phyloP scores from a whole-genome alignment of 1,284 basidiomycete genomes.

The Athelia psychrophila region DNA sequence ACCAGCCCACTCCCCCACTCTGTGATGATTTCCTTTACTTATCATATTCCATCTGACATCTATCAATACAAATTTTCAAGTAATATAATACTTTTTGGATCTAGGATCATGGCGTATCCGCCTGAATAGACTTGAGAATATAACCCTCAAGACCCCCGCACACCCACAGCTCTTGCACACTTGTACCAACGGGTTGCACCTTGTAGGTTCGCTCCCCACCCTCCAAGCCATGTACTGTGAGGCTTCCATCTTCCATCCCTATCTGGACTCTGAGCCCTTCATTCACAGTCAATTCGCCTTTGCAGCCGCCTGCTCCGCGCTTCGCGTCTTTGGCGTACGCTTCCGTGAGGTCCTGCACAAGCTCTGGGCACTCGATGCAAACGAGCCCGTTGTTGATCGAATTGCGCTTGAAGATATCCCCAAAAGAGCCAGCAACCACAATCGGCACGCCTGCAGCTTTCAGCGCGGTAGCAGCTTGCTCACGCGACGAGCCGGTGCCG shows the following conservation, averaged over 20 bases:
- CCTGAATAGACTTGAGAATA: conserved; percentile 68
- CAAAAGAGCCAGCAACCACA: conserved; percentile 95
- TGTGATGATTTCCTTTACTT: background rate
- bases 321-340: conserved; percentile 71
- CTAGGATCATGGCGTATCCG: conserved; percentile 11
- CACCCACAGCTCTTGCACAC: conserved; percentile 91
- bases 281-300: conserved; percentile 82
- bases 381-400: conserved; percentile 99
- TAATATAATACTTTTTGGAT: conserved; percentile 5
- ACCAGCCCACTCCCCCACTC: background rate
- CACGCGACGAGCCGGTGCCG: conserved; percentile 97
- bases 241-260: conserved; percentile 66
- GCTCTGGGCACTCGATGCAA: conserved; percentile 88
- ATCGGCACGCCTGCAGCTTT: conserved; percentile 92
- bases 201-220: conserved; percentile 56
- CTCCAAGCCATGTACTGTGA: conserved; percentile 48
- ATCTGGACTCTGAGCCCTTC: conserved; percentile 67
- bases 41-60: background rate
- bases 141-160: conserved; percentile 81
- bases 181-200: conserved; percentile 78
- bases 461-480: conserved; percentile 97
- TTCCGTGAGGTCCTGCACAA: conserved; percentile 83
- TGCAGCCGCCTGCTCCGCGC: conserved; percentile 72
- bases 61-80: background rate
- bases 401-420: conserved; percentile 99